Percentiles rank a stretch among this genome's conserved stretches.
Conservation (phyloP, 2,329 filamentous ascomycete species). For the Colletotrichum liaoningense region DNA sequence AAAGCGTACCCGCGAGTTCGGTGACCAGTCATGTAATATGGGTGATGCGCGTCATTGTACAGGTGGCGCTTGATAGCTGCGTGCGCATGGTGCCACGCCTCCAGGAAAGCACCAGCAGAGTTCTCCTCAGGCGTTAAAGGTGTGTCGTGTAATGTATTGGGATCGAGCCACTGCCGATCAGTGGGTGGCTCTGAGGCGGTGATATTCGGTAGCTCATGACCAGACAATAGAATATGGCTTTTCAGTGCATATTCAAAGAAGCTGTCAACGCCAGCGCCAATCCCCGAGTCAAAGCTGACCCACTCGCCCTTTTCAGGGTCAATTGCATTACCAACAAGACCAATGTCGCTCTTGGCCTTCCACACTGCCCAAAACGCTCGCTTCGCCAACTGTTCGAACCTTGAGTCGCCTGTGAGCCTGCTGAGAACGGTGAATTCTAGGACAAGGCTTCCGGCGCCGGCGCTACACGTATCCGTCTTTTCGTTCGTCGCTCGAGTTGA, state of each 20-base stretch:
- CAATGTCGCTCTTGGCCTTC: conserved; percentile 85
- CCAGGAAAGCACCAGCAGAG: conserved; percentile 81
- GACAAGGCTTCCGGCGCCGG: conserved; percentile 94
- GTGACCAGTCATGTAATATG: conserved; percentile 93
- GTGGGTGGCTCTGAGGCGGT: conserved; percentile 51
- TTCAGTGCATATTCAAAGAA: conserved; percentile 99
- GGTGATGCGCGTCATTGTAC: conserved; percentile 87
- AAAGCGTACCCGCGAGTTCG: conserved; percentile 87
- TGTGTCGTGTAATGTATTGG: conserved; percentile 67
- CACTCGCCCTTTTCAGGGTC: conserved; percentile 92
- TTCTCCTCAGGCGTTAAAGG: conserved; percentile 74
- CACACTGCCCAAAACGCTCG: conserved; percentile 98
- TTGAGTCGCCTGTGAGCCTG: conserved; percentile 83
- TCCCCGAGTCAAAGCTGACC: conserved; percentile 90
- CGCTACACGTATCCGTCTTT: conserved; percentile 97
- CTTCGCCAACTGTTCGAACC: conserved; percentile 93
- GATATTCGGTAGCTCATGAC: conserved; percentile 70
- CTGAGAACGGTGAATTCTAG: conserved; percentile 94
- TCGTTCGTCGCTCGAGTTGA: conserved; percentile 52
- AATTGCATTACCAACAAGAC: conserved; percentile 89
- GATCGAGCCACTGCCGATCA: conserved; percentile 64
- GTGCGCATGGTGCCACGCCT: conserved; percentile 87
- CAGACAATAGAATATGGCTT: conserved; percentile 89
- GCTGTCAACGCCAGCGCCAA: conserved; percentile 96
- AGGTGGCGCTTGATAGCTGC: conserved; percentile 89